These are phyloP conservation scores for Microbotryum silenes-acaulis DNA, from an alignment of 1,284 basidiomycete genomes.

Conservation along the genomic window DNA sequence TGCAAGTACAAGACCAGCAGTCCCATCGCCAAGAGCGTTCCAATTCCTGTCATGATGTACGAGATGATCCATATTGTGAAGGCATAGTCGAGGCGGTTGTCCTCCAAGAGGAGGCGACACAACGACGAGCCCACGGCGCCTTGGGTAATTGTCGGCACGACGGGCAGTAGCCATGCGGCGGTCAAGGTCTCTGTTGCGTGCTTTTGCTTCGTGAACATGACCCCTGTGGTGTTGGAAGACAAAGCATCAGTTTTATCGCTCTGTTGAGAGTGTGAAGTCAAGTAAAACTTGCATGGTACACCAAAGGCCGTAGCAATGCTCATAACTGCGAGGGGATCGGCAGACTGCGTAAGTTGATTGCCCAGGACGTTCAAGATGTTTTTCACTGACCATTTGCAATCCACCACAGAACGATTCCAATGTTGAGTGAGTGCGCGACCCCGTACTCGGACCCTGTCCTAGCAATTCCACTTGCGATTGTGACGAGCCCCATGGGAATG, in stretches of 20 bases:
- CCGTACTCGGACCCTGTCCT: conserved; percentile 30
- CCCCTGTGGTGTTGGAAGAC: conserved; percentile 5
- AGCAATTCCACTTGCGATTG: conserved; percentile 32
- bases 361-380: not conserved
- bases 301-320: conserved; percentile 23
- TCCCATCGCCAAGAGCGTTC: conserved; percentile 24
- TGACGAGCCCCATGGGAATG: conserved; percentile 31
- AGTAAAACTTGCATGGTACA: conserved; percentile 13
- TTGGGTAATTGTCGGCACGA: conserved; percentile 35
- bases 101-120: conserved; percentile 27
- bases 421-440: conserved; percentile 20
- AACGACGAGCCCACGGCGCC: conserved; percentile 30
- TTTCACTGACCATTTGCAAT: conserved; percentile 21
- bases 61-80: conserved; percentile 29
- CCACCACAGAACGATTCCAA: conserved; percentile 34
- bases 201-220: conserved; percentile 33
- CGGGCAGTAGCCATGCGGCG: conserved; percentile 35
- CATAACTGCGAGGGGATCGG: conserved; percentile 5
- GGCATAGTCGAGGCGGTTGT: conserved; percentile 23
- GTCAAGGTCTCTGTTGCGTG: conserved; percentile 32
- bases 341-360: not conserved
- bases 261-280: no score
- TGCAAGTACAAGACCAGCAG: conserved; percentile 36
- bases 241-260: not conserved
- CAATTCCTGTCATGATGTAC: conserved; percentile 33